Conservation (phyloP, 2,329 filamentous ascomycete genomes). For the Verticillium dahliae region DNA sequence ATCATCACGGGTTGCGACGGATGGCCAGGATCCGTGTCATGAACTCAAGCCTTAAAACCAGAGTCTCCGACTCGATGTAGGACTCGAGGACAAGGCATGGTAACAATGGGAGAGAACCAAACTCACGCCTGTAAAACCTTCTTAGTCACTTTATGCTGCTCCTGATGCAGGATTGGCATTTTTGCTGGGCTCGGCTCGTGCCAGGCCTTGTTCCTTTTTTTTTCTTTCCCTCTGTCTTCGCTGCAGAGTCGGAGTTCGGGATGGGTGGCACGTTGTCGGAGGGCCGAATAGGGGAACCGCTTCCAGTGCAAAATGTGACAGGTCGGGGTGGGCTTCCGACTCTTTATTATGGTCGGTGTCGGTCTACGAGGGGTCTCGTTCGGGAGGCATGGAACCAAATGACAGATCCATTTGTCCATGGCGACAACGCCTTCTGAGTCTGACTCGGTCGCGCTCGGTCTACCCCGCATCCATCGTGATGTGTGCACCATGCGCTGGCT, state of each 20-base stretch:
- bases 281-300: background rate
- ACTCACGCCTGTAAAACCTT: constrained; percentile 13
- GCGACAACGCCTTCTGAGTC: background rate
- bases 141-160: constrained; percentile 12
- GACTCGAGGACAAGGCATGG: background rate
- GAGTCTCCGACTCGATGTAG: background rate
- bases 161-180: constrained; percentile 3
- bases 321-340: background rate
- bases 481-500: background rate
- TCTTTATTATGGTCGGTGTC: background rate
- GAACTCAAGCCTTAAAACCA: background rate
- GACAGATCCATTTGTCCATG: background rate
- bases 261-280: background rate
- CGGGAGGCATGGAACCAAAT: background rate
- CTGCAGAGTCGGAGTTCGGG: background rate
- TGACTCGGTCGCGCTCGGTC: background rate
- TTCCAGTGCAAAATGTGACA: background rate
- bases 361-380: too few species aligned
- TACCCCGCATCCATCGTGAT: background rate
- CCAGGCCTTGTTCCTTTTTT: background rate
- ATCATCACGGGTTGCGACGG: background rate
- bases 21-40: background rate
- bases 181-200: background rate
- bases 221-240: background rate
- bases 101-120: background rate